A percentile compares a stretch with the other conserved stretches of the same genome.
phyloP scores from a whole-genome alignment of 768 basidiomycete species.

The Russula lepida region DNA sequence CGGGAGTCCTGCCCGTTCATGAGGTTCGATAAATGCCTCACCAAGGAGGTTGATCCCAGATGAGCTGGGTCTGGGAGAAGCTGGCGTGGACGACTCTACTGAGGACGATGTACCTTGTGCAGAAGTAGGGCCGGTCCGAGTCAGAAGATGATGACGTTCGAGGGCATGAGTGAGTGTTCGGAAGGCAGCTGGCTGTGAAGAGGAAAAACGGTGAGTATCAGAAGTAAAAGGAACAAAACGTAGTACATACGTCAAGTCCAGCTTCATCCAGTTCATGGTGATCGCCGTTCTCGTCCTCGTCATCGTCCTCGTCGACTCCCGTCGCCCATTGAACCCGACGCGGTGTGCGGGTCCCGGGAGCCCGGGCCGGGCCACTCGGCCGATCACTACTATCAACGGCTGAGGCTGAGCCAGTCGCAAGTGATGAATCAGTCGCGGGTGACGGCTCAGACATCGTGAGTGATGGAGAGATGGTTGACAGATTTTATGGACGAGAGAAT shows the following conservation, averaged over 20 bases:
- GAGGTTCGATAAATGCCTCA: conserved; percentile 48
- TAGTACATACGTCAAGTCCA: conserved; percentile 41
- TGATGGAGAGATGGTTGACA: neutral
- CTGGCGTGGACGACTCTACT: conserved; percentile 14
- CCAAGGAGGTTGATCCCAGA: conserved; percentile 34
- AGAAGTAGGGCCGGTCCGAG: conserved; percentile 5
- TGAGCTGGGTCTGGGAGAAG: neutral
- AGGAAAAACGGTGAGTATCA: neutral
- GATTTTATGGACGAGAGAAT: neutral
- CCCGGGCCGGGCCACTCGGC: neutral
- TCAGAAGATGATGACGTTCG: conserved; percentile 41
- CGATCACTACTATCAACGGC: neutral
- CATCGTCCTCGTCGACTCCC: neutral
- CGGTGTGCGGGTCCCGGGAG: conserved; percentile 14
- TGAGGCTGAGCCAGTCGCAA: no score
- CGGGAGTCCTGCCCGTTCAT: conserved; percentile 59
- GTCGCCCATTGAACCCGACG: conserved; percentile 21
- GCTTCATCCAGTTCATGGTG: conserved; percentile 46
- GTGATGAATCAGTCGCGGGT: neutral
- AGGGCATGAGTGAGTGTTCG: conserved; percentile 42
- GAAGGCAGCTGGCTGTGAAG: conserved; percentile 39
- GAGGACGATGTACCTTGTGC: conserved; percentile 8
- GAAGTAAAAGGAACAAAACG: neutral
- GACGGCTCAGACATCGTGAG: neutral
- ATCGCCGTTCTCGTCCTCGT: neutral